Conservation (phyloP, 2,329 filamentous ascomycete genomes). For the Leptodontidium sp. region DNA sequence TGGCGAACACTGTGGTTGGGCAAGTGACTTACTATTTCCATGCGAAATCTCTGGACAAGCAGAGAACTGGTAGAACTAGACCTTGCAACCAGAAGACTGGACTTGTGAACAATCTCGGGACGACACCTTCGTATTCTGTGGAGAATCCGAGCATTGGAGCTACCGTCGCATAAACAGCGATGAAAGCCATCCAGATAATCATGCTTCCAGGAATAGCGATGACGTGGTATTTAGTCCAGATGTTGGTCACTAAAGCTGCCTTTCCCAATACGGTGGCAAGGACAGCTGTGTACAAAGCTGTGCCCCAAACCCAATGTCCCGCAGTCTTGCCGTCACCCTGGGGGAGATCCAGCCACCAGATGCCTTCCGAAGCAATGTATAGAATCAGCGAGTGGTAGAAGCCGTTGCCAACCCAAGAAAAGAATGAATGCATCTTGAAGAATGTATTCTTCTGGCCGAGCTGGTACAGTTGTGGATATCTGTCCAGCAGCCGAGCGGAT, state of each 20-base stretch:
- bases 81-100: constrained; percentile 93
- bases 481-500: constrained; percentile 88
- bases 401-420: constrained; percentile 90
- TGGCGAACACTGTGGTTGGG: background rate
- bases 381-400: constrained; percentile 95
- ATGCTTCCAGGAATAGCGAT: constrained; percentile 95
- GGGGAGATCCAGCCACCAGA: constrained; percentile 83
- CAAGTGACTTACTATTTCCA: constrained; percentile 82
- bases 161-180: constrained; percentile 86
- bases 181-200: constrained; percentile 88
- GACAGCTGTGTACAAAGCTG: constrained; percentile 92
- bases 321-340: constrained; percentile 81
- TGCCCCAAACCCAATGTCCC: constrained; percentile 98
- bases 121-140: constrained; percentile 83
- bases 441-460: constrained; percentile 93
- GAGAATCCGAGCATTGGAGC: constrained; percentile 85
- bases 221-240: constrained; percentile 99
- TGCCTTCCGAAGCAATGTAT: constrained; percentile 83
- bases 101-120: constrained; percentile 80
- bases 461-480: constrained; percentile 95
- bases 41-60: constrained; percentile 85
- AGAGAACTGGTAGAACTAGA: constrained; percentile 80
- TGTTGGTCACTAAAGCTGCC: constrained; percentile 91
- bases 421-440: constrained; percentile 92
- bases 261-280: constrained; percentile 93